Evolutionary conservation across 129 eudicot species (phyloP), one percentile per base, ranked within the genome.

Genomic region (Saposhnikovia divaricata): DNA sequence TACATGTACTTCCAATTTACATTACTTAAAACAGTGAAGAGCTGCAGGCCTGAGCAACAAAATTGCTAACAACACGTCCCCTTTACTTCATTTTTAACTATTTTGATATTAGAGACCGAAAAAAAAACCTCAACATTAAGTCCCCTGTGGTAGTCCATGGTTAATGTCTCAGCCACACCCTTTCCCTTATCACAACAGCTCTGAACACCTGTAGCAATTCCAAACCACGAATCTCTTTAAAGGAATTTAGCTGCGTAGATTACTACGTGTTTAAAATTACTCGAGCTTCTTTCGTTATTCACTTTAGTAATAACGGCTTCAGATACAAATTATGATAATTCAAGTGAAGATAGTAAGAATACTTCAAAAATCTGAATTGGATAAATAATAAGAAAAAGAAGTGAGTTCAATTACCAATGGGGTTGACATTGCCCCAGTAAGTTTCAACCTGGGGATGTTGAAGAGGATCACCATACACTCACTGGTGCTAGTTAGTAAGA

Each of bases 101-200:
- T 11, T n/a, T 73, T 6, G n/a, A 39, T 18, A 48, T 18, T 16
- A 25, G 15, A 45, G 6, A 57, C 12, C 21, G 5, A 39, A 38
- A 48, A 25, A 75, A 0, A 50, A 27, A 75, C 66, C 78, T 75
- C 78, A 18, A 75, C 6, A 31, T 31, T 75, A 15, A 75, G 78
- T 75, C 78, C 78, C 23, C 66, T 82, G 79, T 89, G 92, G 78
- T 91, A 91, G 76, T 91, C 97, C 97, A 91, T 89, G 66, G 90
- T 84, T 53, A 91, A 85, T 50, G 97, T 89, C 87, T 92, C 97
- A 5, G 97, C 97, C 11, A 87, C 85, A 28, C 97, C 94, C 48
- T 92, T 92, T 79, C 97, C 97, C 80, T 91, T 93, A 65, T 91
- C 97, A 13, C 89, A 91, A 71, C 93, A 91, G 59, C 97, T 91